Evolutionary conservation across 768 basidiomycete genomes (phyloP), one percentile per base, ranked within the genome.

Genomic region (Suillus plorans): DNA sequence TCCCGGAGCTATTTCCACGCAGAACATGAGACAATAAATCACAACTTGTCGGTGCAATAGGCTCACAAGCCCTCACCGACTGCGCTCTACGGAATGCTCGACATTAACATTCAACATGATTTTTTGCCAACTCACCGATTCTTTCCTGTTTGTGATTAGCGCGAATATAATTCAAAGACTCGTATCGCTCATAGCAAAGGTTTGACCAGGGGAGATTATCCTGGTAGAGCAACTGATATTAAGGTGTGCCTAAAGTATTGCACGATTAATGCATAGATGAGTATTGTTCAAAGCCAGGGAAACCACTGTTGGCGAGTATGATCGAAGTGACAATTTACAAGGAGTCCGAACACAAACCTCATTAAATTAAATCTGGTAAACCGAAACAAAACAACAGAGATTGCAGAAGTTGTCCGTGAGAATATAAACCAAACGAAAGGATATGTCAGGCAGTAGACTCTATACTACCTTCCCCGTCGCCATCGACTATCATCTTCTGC

Each of bases 401-500:
- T n/a, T 5, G 10, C 8, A 41, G 34, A 56, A 56, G 34, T 56
- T n/a, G 55, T 56, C 55, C 53, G 16, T 58, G 37, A 39, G 37
- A 25, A 16, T 20, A 57, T 14, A 37, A 57, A 57, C 36, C 37
- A 59, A 36, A 59, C 25, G 16, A 41, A 20, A 41, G 22, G 3
- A 58, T 22, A 41, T 10, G n/a, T 59, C 39, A 59, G 39, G 18
- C 10, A 41, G 39, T 18, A 59, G 39, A 16, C 18, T 42, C 57
- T 59, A 18, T 2, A 42, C 37, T 59, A 28, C 57, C 57, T 42
- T 42, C 45, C 41, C 49, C 60, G 14, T 63, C 68, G 1, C 61
- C 74, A 42, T 78, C 79, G 52, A 81, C 78, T 57, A 80, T 80
- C 76, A 83, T 85, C 71, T 88, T 87, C 63, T 87, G 89, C 63